Base-by-base conservation (phyloP, 805 yeast species). In the Ogataea minuta region DNA sequence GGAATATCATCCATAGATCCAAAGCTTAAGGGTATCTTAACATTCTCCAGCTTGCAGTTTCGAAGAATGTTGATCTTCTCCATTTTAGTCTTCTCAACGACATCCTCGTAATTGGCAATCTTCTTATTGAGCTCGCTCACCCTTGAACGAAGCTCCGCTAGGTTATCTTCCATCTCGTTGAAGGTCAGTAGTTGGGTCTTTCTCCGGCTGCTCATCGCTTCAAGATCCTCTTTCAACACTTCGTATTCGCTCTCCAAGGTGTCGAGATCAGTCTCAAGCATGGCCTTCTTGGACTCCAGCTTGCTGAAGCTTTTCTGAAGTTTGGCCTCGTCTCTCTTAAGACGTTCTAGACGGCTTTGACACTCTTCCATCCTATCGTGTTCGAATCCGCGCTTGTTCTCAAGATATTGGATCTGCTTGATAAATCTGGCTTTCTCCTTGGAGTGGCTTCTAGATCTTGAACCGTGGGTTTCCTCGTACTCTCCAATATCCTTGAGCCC, bases 31-130 rank as follows among this genome's bases (percentile, higher is more conserved):
- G 95, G 95, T 11, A 88, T 53, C 10, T 69, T 65, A 15, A 84
- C 68, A 40, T 76, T 81, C 38, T 85, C 85, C 43, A 90, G 72
- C 52, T 84, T 86, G 62, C 95, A 85, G 46, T 76, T 78, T 46
- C 81, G 79, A 44, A 89, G 67, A 13, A 77, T 65, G 46, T 76
- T 74, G 7, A 77, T 63, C 52, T 81, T 74, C 34, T 79, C 85
- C 23, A 76, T 55, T 43, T 74, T 77, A 4, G 68, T 52, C 42
- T 73, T 74, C 27, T 80, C 79, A 6, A 76, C 50, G 17, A 70
- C 71, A 48, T 79, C 87, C 48, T 78, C 80, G 5, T 67, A 48
- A 6, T 57, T 59, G 4, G 67, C 63, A 32, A 68, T 44, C 48
- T 64, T 57, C 53, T 70, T 64, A 46, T 56, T 45, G 28, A 53